Base-by-base conservation (phyloP, 1,284 basidiomycete genomes). In the Thecaphora frezii region DNA sequence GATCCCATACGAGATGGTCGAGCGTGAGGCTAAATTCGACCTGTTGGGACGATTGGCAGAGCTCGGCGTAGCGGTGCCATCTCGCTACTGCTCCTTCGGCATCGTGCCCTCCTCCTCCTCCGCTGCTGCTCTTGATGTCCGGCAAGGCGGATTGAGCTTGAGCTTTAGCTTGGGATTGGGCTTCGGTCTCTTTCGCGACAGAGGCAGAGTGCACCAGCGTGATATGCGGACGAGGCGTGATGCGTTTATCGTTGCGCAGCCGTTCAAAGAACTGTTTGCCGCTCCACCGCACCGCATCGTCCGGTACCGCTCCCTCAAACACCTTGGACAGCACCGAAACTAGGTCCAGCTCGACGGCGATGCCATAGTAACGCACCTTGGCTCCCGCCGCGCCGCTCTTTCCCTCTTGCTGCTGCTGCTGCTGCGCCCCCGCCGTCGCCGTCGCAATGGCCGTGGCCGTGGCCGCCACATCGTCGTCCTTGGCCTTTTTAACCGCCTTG, bases 141-240 rank as follows among this genome's bases (percentile, higher is more conserved):
- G n/a, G n/a, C n/a, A n/a, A n/a, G n/a, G n/a, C n/a, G n/a, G n/a
- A n/a, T n/a, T 13, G 28, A 13, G 12, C 33, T 36, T 14, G 33
- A 4, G 33, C 5, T 36, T 36, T 9, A 16, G 12, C 7, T 14
- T 9, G 33, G 28, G 28, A 30, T 36, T 12, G 33, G 18, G 16
- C 4, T 14, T 36, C 33, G 5, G 12, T 9, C 33, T 36, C 33
- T 16, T 18, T 9, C 18, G 33, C 33, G 7, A 36, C 33, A 16
- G 16, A 46, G 8, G 54, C 25, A 21, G 39, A 25, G 78, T 98
- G 94, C 9, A 89, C 86, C 49, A 97, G 81, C 0, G 94, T 97
- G 51, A 97, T 82, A 78, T 98, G 94, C 1, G 93, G 92, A 2
- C 59, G 48, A 14, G 77, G 68, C 3, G 85, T 80, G 21, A 94